Evolutionary conservation across 257 asterid genomes (phyloP).

Genomic region (Osmanthus fragrans): DNA sequence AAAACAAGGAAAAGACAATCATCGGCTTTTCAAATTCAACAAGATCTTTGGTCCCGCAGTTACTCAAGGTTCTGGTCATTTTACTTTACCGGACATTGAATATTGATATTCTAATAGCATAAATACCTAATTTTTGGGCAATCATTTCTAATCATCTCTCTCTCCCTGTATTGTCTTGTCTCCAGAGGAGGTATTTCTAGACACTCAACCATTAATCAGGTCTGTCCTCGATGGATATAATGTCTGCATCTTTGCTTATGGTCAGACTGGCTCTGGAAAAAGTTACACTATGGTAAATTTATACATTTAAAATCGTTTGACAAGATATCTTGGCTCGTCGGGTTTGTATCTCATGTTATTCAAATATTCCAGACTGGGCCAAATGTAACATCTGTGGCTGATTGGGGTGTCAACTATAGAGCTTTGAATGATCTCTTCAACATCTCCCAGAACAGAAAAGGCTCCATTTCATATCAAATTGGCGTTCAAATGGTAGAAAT

Average conservation of each 20-base stretch:
- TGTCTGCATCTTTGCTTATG: slow-evolving; percentile 58
- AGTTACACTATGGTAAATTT: slow-evolving; percentile 42
- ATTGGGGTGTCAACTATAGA: slow-evolving; percentile 58
- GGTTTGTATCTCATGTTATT: not conserved
- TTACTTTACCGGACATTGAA: not conserved
- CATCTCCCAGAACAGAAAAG: slow-evolving; percentile 44
- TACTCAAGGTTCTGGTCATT: slow-evolving; percentile 40
- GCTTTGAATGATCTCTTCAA: slow-evolving; percentile 56
- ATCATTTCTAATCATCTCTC: not conserved
- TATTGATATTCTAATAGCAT: not conserved
- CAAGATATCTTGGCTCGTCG: not conserved
- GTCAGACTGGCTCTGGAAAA: slow-evolving; percentile 53
- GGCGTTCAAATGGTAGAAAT: slow-evolving; percentile 63
- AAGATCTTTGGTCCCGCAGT: slow-evolving; percentile 51
- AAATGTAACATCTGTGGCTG: slow-evolving; percentile 38
- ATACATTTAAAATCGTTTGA: not conserved
- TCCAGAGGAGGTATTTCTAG: slow-evolving; percentile 51
- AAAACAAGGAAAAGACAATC: slow-evolving; percentile 49
- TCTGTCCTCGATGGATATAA: slow-evolving; percentile 58
- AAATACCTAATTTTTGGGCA: not conserved
- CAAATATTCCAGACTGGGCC: slow-evolving; percentile 50
- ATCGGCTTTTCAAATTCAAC: slow-evolving; percentile 51
- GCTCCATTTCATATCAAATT: slow-evolving; percentile 42
- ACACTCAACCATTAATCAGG: slow-evolving; percentile 50
- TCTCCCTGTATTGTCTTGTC: not conserved